phyloP scores from a whole-genome alignment of 768 basidiomycete genomes.

The Termitomyces sp. region DNA sequence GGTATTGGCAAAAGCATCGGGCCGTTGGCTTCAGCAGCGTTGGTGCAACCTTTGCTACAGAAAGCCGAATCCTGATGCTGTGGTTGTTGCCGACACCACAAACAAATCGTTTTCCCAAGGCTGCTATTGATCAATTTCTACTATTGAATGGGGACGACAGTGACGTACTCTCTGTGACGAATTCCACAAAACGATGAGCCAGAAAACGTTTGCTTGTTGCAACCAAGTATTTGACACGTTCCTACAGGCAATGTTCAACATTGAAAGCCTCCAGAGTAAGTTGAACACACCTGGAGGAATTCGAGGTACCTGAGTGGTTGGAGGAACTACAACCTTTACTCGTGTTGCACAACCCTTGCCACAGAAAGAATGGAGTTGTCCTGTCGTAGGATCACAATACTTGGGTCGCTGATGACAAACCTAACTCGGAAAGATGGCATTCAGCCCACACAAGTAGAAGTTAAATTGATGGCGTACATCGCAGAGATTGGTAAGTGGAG shows the following conservation, averaged over 20 bases:
- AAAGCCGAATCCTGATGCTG: slow-evolving; percentile 56
- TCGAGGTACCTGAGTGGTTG: background rate
- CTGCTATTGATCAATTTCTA: slow-evolving; percentile 16
- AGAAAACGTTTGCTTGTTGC: slow-evolving; percentile 36
- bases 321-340: background rate
- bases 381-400: slow-evolving; percentile 44
- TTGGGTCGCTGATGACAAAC: slow-evolving; percentile 57
- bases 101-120: slow-evolving; percentile 45
- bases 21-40: slow-evolving; percentile 46
- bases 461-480: slow-evolving; percentile 29
- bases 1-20: slow-evolving; percentile 57
- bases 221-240: slow-evolving; percentile 47
- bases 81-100: slow-evolving; percentile 50
- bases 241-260: slow-evolving; percentile 18
- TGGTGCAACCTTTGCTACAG: slow-evolving; percentile 48
- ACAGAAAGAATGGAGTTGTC: slow-evolving; percentile 50
- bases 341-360: slow-evolving; percentile 49
- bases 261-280: background rate
- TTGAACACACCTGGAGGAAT: slow-evolving; percentile 11
- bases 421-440: slow-evolving; percentile 26
- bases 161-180: slow-evolving; percentile 39
- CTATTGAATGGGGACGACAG: background rate
- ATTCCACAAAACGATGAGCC: slow-evolving; percentile 34
- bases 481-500: slow-evolving; percentile 32
- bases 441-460: background rate